Evolutionary conservation across 108 stramenopile genomes (phyloP).

Genomic region (Cyclotella baltica): DNA sequence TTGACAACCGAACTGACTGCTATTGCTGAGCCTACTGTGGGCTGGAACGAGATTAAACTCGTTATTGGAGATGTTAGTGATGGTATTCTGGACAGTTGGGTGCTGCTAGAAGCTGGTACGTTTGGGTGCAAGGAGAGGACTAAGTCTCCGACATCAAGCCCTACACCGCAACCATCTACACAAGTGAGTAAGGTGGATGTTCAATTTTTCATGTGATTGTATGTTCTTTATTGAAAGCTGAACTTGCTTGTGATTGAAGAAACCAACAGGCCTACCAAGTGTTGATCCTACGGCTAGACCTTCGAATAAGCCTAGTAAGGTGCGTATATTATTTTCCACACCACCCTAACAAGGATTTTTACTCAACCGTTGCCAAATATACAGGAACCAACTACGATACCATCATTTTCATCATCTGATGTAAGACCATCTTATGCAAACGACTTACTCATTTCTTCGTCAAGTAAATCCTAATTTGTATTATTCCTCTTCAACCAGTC

Average conservation of each 20-base stretch:
- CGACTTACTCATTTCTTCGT: too few relatives aligned
- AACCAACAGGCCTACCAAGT: too few relatives aligned
- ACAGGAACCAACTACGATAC: too few relatives aligned
- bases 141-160: background rate
- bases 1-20: conserved; percentile 42
- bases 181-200: background rate
- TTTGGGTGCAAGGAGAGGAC: conserved; percentile 33
- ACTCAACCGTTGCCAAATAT: too few relatives aligned
- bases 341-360: too few relatives aligned
- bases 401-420: too few relatives aligned
- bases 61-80: conserved; percentile 32
- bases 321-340: too few relatives aligned
- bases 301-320: background rate
- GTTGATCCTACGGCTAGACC: background rate
- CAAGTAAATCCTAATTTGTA: too few relatives aligned
- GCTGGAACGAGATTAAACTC: conserved; percentile 40
- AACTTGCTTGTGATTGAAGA: too few relatives aligned
- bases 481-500: too few relatives aligned
- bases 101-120: conserved; percentile 37
- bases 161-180: background rate
- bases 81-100: conserved; percentile 40
- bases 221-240: too few relatives aligned
- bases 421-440: too few relatives aligned
- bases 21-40: conserved; percentile 11
- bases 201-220: background rate